Evolutionary conservation across 768 basidiomycete genomes (phyloP), one percentile per base, ranked within the genome.

Genomic region (Hypholoma sublateritium): DNA sequence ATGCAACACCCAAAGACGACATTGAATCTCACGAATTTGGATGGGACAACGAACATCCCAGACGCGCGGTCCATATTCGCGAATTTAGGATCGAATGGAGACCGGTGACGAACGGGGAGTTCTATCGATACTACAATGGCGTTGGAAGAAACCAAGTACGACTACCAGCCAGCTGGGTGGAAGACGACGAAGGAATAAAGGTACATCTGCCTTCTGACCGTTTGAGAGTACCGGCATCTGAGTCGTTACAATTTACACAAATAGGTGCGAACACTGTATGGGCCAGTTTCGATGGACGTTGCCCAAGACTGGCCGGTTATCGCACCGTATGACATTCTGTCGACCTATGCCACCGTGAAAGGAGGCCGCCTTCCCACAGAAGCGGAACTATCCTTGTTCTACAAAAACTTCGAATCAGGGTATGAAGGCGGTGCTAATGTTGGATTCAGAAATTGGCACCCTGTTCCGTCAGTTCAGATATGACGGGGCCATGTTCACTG

Each of bases 291-390:
- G 1, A 83, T 99, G 73, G 78, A 81, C 21, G 73, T 89, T 25
- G 96, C 92, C 5, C 74, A 80, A 58, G 71, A 91, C 56, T 99
- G 96, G 96, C 96, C 97, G 0, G 73, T 96, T 32, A 71, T 93
- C 57, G 85, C 91, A 0, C 85, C 87, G 12, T 93, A 89, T 69
- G 78, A 87, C 59, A 86, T 89, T 67, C 70, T 98, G 12, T 89
- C 88, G 5, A 79, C 82, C 1, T 98, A 89, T 68, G 95, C 93
- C 0, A 83, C 71, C 41, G 86, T 87, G 47, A 89, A 94, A 64
- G 95, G 95, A n/a, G 97, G 96, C 1, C 84, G 97, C 46, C 75
- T 99, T 17, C 97, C 97, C 0, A 95, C 91, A 2, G 93, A 97
- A 71, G 77, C 87, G 0, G 97, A 98, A 73, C 80, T 97, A 37